Base-by-base conservation (phyloP, 1,139 yeast species). In the Arxiozyma telluris region DNA sequence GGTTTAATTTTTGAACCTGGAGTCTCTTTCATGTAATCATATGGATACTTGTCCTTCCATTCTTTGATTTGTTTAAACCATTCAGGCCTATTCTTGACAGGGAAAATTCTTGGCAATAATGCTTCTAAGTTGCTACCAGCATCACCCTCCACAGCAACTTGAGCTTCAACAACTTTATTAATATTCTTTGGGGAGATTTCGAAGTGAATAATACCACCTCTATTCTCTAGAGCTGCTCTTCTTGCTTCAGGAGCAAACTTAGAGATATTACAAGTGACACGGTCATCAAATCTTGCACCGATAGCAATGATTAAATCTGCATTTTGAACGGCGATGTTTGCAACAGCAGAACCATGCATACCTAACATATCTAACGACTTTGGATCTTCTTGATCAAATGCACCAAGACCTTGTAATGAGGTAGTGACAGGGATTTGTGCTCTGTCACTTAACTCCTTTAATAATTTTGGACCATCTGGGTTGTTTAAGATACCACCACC, bases 211-310 rank as follows among this genome's bases (percentile, higher is more conserved):
- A 93, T 93, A 75, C 98, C 98, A 70, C 98, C 98, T 67, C 93
- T 83, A 54, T 81, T 80, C 72, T 90, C 93, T 57, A 77, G 73
- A 53, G 96, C 97, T 46, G 98, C 98, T 58, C 81, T 77, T 67
- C 82, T 86, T 53, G 98, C 98, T 55, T 76, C 88, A 55, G 98
- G 98, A 45, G 98, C 98, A 71, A 93, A 93, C 70, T 87, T 87
- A 59, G 87, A 64, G 56, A 93, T 79, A 67, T 82, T 82, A 67
- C 95, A 86, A 52, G 98, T 93, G 64, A 93, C 98, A 77, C 98
- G 90, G 76, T 93, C 98, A 73, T 93, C 98, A 66, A 93, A 93
- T 71, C 98, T 82, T 47, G 98, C 97, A 69, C 98, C 98, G 51
- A 93, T 78, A 22, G 98, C 98, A 62, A 93, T 76, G 67, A 93